Evolutionary conservation across 306 rosid species (phyloP).

Genomic region (Citrullus mucosospermus): DNA sequence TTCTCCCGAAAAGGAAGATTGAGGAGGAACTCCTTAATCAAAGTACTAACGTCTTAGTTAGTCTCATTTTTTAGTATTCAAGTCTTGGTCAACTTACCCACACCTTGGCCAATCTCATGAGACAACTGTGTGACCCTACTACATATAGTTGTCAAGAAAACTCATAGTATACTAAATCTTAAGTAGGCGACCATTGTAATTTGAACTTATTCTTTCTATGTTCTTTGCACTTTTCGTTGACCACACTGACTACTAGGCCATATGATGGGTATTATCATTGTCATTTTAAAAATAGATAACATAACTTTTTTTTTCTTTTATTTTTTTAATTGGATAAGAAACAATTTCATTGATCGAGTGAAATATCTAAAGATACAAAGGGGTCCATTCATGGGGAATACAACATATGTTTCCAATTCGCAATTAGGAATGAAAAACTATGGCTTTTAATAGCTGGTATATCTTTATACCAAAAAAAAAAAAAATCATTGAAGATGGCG

Average conservation of each 20-base stretch:
- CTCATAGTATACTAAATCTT: not conserved
- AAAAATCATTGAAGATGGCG: no score
- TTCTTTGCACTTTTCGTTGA: not conserved
- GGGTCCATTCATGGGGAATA: no score
- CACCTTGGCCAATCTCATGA: no score
- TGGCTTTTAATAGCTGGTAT: no score
- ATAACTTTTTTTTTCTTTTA: not conserved
- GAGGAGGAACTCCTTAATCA: no score
- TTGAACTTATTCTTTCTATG: not conserved
- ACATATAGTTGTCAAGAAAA: not conserved
- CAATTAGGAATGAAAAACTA: no score
- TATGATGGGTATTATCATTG: not conserved
- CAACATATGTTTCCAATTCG: no score
- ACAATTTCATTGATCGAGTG: no score
- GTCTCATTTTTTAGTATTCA: not conserved
- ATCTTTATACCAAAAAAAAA: no score
- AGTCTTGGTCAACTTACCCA: not conserved
- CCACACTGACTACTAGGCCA: not conserved
- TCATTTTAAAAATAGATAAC: not conserved
- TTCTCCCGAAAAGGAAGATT: no score
- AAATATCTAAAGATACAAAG: no score
- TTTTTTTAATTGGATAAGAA: no score
- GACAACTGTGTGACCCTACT: not conserved
- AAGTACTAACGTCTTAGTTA: not conserved
- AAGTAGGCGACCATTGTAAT: not conserved